A percentile compares a stretch with the other conserved stretches of the same genome.
These are phyloP conservation scores for Tylopilus sp. DNA, from an alignment of 1,284 basidiomycete genomes.

Conservation along the genomic window DNA sequence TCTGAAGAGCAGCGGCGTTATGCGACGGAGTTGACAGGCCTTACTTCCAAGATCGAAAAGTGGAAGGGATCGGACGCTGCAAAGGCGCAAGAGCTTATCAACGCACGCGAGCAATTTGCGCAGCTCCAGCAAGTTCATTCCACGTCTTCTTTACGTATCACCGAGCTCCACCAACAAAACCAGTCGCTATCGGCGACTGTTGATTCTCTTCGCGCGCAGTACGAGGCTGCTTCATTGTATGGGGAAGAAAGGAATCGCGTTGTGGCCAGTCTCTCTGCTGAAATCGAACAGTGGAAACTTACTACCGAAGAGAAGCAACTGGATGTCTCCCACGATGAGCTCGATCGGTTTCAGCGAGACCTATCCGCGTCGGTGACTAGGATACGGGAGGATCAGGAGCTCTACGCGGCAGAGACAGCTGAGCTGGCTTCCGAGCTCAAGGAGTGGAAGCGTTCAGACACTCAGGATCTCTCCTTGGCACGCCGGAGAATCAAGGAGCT, in stretches of 20 bases:
- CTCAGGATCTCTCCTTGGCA: background rate
- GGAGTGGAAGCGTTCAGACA: conserved; percentile 16
- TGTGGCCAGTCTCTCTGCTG: conserved; percentile 5
- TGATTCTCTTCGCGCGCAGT: background rate
- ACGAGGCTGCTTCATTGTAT: conserved; percentile 2
- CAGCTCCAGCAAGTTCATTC: background rate
- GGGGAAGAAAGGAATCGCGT: conserved; percentile 11
- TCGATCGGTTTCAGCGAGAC: conserved; percentile 5
- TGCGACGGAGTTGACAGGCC: background rate
- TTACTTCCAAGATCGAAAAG: conserved; percentile 4
- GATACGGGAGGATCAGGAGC: background rate
- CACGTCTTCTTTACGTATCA: background rate
- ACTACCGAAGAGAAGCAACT: conserved; percentile 2
- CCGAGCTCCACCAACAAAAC: conserved; percentile 7
- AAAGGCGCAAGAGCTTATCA: background rate
- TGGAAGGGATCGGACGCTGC: conserved; percentile 3
- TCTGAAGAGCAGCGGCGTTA: background rate
- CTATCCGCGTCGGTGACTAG: background rate
- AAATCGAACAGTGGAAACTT: conserved; percentile 9
- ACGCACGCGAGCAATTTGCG: conserved; percentile 2
- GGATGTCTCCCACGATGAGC: background rate
- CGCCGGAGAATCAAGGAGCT: no score
- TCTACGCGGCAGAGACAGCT: background rate
- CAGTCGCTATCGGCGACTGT: background rate
- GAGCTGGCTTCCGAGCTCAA: conserved; percentile 17